Conservation (phyloP, 2,329 filamentous ascomycete genomes). For the Didymellaceae sp. region DNA sequence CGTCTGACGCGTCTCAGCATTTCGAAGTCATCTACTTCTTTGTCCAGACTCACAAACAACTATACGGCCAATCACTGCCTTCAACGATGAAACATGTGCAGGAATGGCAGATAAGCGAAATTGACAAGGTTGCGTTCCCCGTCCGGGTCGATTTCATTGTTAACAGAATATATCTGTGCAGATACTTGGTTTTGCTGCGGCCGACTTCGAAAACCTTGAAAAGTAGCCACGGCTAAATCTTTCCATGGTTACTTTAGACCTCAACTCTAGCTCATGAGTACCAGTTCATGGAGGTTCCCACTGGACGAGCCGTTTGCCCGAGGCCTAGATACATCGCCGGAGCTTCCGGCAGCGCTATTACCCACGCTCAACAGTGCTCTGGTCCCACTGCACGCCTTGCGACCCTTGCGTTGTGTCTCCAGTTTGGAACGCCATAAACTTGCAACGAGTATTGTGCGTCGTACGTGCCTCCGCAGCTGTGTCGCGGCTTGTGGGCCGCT, state of each 20-base stretch:
- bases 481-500: conserved; percentile 9
- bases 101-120: conserved; percentile 3
- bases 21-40: background rate
- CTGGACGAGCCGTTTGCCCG: conserved; percentile 5
- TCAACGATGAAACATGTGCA: conserved; percentile 1
- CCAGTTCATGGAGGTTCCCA: too few relatives aligned
- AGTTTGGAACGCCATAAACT: conserved; percentile 14
- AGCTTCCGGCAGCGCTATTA: conserved; percentile 7
- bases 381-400: conserved; percentile 3
- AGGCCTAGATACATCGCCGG: conserved; percentile 7
- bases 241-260: background rate
- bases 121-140: too few relatives aligned
- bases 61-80: background rate
- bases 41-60: background rate
- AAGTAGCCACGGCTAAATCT: background rate
- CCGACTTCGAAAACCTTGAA: background rate
- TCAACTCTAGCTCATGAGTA: background rate
- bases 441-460: conserved; percentile 10
- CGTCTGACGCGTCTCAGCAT: conserved; percentile 13
- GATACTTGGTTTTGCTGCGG: background rate
- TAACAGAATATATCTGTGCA: background rate
- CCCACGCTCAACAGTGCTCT: background rate
- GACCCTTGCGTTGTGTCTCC: background rate
- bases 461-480: conserved; percentile 7
- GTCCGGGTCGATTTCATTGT: too few relatives aligned